Percentiles rank a stretch among this genome's conserved stretches.
Evolutionary conservation across 2,329 filamentous ascomycete species (phyloP).

Genomic region (Fusarium metavorans): DNA sequence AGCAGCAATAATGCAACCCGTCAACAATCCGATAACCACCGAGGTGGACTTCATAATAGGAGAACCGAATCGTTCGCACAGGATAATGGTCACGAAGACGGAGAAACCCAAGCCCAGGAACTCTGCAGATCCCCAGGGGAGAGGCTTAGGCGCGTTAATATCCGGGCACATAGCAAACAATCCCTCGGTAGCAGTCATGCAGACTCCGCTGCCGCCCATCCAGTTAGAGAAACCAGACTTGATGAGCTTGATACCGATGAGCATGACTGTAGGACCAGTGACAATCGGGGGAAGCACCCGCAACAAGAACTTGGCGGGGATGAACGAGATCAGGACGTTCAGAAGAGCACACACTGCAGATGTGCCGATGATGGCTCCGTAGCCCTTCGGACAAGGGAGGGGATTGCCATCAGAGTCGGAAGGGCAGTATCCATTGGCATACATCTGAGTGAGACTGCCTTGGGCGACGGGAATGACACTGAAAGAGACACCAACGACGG

Average conservation of each 20-base stretch:
- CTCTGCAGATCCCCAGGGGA: constrained; percentile 83
- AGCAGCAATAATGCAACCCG: constrained; percentile 83
- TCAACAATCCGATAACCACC: constrained; percentile 78
- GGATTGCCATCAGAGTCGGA: constrained; percentile 70
- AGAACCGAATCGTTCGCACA: constrained; percentile 84
- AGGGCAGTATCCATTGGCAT: constrained; percentile 76
- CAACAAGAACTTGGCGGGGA: constrained; percentile 75
- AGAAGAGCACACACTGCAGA: constrained; percentile 73
- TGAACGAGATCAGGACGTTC: constrained; percentile 80
- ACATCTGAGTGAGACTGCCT: constrained; percentile 82
- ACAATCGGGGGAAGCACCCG: constrained; percentile 84
- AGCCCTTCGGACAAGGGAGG: constrained; percentile 80
- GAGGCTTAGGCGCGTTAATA: constrained; percentile 75
- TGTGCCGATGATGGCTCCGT: constrained; percentile 79
- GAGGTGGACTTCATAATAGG: constrained; percentile 87
- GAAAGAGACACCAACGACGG: constrained; percentile 74
- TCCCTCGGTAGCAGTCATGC: constrained; percentile 61
- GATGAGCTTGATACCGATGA: constrained; percentile 81
- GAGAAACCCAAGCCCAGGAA: constrained; percentile 84
- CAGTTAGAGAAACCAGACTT: constrained; percentile 79
- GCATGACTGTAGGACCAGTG: constrained; percentile 76
- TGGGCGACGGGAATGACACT: constrained; percentile 58
- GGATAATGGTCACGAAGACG: constrained; percentile 82
- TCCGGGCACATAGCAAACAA: constrained; percentile 75
- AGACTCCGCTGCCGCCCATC: constrained; percentile 78